Evolutionary conservation across 2,329 filamentous ascomycete genomes (phyloP).

Genomic region (Talaromyces sp.): DNA sequence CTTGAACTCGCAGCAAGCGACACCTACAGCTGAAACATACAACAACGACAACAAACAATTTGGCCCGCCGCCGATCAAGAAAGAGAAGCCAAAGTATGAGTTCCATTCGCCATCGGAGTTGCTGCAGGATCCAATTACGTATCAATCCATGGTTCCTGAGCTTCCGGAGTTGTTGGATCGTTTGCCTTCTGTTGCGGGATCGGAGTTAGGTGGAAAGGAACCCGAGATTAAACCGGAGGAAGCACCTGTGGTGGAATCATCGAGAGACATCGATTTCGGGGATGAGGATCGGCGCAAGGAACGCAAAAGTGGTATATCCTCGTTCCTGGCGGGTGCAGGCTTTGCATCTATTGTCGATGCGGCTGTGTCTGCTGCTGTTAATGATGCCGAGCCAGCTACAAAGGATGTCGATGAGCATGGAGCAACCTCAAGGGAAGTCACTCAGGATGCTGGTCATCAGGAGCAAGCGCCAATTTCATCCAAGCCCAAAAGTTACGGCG

Average conservation of each 20-base stretch:
- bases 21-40: conserved; percentile 61
- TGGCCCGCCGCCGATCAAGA: conserved; percentile 25
- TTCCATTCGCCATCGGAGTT: conserved; percentile 49
- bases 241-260: neutral
- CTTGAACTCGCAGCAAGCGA: conserved; percentile 63
- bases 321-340: conserved; percentile 16
- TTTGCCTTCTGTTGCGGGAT: conserved; percentile 33
- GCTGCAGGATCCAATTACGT: conserved; percentile 35
- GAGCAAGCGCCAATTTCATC: neutral
- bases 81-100: conserved; percentile 44
- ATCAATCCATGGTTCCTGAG: conserved; percentile 25
- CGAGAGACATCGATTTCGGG: conserved; percentile 10
- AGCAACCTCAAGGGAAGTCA: neutral
- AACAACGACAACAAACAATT: conserved; percentile 24
- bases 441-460: neutral
- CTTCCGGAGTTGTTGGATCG: conserved; percentile 23
- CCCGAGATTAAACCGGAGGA: conserved; percentile 21
- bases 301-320: conserved; percentile 7
- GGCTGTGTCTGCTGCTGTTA: conserved; percentile 25
- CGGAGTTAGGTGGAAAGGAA: conserved; percentile 27
- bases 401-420: conserved; percentile 20
- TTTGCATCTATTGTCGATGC: conserved; percentile 21
- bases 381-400: conserved; percentile 20
- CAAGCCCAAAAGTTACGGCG: neutral
- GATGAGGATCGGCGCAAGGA: neutral